These are phyloP conservation scores for Epichloe festucae DNA, from an alignment of 2,329 filamentous ascomycete species.

Conservation along the genomic window DNA sequence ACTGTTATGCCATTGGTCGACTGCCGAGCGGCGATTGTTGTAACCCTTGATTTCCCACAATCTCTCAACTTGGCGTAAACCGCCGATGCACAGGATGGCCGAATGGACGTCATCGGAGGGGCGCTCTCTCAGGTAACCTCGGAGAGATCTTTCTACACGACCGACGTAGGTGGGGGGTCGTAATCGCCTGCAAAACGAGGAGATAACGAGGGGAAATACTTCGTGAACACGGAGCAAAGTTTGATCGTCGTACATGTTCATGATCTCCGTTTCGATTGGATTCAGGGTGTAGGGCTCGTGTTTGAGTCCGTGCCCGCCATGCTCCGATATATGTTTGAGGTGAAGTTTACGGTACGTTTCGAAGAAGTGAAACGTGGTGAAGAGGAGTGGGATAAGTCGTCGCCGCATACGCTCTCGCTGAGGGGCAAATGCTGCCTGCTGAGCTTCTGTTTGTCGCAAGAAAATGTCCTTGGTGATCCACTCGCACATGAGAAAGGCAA, in stretches of 20 bases:
- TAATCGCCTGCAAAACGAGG: conserved; percentile 49
- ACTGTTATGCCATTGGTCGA: conserved; percentile 46
- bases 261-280: conserved; percentile 48
- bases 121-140: conserved; percentile 50
- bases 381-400: conserved; percentile 48
- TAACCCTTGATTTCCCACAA: conserved; percentile 57
- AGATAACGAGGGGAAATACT: conserved; percentile 50
- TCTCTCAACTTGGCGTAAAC: conserved; percentile 47
- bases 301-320: conserved; percentile 37
- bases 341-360: conserved; percentile 50
- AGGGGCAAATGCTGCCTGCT: conserved; percentile 43
- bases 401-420: conserved; percentile 52
- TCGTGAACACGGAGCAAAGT: conserved; percentile 51
- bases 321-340: conserved; percentile 39
- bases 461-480: conserved; percentile 56
- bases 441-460: conserved; percentile 40
- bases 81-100: conserved; percentile 46
- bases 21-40: conserved; percentile 43
- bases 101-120: conserved; percentile 50
- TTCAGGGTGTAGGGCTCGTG: conserved; percentile 45
- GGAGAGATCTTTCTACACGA: conserved; percentile 46
- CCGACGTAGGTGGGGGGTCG: conserved; percentile 53
- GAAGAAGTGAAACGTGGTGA: conserved; percentile 56
- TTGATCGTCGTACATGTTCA: conserved; percentile 52
- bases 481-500: conserved; percentile 48